Evolutionary conservation across 2,329 filamentous ascomycete species (phyloP), one percentile per base, ranked within the genome.

Genomic region (Diplodia seriata): DNA sequence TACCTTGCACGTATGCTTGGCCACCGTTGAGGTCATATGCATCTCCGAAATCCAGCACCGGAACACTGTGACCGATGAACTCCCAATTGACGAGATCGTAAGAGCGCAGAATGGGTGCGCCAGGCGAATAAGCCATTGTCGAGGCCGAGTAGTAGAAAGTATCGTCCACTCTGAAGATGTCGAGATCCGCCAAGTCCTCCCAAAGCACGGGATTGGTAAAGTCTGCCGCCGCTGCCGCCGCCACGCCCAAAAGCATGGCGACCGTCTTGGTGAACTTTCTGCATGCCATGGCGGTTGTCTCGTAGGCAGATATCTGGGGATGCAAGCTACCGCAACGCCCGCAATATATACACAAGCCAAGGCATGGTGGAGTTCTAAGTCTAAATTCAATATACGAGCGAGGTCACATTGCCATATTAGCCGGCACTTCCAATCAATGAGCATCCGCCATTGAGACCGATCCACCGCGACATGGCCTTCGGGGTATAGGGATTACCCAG

Each of bases 101-200:
- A 0, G 86, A 88, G 29, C 81, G 79, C 0, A 89, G 77, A 2
- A 89, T 79, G 0, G 86, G 85, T 0, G 86, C 86, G 11, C 85
- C 86, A 0, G 86, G 82, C 12, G 83, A 85, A 72, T 84, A 87
- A 63, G 85, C 83, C 72, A 88, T 85, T 7, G 81, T 86, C 1
- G 85, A 87, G 0, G 85, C 84, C 0, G 84, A 84, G 71, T 84
- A 85, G 74, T 87, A 88, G 73, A 81, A 85, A 2, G 80, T 80
- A 70, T 85, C 80, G 3, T 80, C 79, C 0, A 85, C 80, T 7
- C 83, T 80, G 71, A 85, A 82, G 18, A 88, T 78, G 70, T 88
- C 85, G 20, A 84, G 78, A 70, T 88, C 86, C 0, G 85, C 82
- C 43, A 86, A 80, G 70, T 87, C 85, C 65, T 85, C 78, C 78